Evolutionary conservation across 192 early-diverging fungal genomes (phyloP).

Genomic region (Glomus cerebriforme): DNA sequence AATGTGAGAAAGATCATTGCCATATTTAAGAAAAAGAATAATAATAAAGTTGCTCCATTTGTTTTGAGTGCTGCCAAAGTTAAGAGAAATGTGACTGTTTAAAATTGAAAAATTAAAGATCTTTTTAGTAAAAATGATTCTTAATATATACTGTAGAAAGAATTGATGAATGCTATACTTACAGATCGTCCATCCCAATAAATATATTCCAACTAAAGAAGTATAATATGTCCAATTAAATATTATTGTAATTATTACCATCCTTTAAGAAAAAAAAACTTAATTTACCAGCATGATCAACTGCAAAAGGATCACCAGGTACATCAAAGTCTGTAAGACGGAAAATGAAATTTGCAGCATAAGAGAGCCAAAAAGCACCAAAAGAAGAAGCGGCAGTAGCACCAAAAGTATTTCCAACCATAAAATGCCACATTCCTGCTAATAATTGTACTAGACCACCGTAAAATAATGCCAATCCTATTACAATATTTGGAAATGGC

Average conservation of each 20-base stretch:
- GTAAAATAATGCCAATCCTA: constrained; percentile 72
- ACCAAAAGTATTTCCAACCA: constrained; percentile 77
- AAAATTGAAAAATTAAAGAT: background rate
- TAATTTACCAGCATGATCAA: constrained; percentile 18
- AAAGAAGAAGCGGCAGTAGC: constrained; percentile 76
- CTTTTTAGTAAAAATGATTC: too few species aligned
- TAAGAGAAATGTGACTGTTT: constrained; percentile 61
- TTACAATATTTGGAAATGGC: constrained; percentile 54
- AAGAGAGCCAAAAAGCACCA: constrained; percentile 70
- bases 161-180: too few species aligned
- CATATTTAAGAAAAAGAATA: constrained; percentile 68
- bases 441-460: constrained; percentile 75
- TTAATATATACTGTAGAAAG: too few species aligned
- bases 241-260: too few species aligned
- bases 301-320: constrained; percentile 36
- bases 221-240: constrained; percentile 6
- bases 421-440: constrained; percentile 86
- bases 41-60: constrained; percentile 64
- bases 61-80: constrained; percentile 66
- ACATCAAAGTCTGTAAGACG: too few species aligned
- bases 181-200: constrained; percentile 46
- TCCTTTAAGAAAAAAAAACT: background rate
- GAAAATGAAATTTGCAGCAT: constrained; percentile 52
- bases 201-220: constrained; percentile 62
- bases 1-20: constrained; percentile 70